Base-by-base conservation (phyloP, 1,139 yeast species). In the Torulaspora pretoriensis region DNA sequence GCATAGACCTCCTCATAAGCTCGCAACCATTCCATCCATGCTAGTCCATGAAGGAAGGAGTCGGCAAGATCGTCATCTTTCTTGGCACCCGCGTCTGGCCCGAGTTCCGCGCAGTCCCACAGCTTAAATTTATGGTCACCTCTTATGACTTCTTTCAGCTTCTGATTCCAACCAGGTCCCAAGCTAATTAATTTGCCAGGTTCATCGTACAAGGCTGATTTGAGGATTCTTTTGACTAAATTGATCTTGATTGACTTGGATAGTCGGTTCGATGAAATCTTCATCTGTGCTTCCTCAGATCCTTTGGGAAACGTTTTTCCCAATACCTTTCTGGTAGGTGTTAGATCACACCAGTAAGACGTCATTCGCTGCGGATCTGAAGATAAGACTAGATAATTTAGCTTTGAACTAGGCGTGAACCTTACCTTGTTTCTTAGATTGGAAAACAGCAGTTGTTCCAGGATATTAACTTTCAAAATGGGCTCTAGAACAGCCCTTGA, bases 31-130 rank as follows among this genome's bases (percentile, higher is more conserved):
- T 68, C 63, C 10, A 68, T 46, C 75, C 79, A 78, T 0, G 79
- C 70, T 0, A 79, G 44, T 0, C 77, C 83, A 59, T 81, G 86
- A 3, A 81, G 59, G 13, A 81, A 61, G 0, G 82, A 70, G 56
- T 81, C 88, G 7, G 77, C 74, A 16, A 80, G 59, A 56, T 81
- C 88, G 56, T 81, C 88, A 28, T 75, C 74, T 54, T 80, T 80
- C 25, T 64, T 65, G 2, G 61, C 56, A 1, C 63, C 64, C 7
- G 54, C 48, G 2, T 26, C 40, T 1, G 29, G 33, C 2, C 47
- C 49, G 35, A 35, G 36, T 6, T 47, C 54, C 13, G 47, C 38
- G 25, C 44, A 52, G 25, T 59, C 56, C 36, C 43, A 57, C 9
- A 59, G 34, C 14, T 47, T 51, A 17, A 43, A 45, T 27, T 45